Evolutionary conservation across 495 filamentous ascomycete genomes (phyloP), one percentile per base, ranked within the genome.

Genomic region (Aspergillus taichungensis): DNA sequence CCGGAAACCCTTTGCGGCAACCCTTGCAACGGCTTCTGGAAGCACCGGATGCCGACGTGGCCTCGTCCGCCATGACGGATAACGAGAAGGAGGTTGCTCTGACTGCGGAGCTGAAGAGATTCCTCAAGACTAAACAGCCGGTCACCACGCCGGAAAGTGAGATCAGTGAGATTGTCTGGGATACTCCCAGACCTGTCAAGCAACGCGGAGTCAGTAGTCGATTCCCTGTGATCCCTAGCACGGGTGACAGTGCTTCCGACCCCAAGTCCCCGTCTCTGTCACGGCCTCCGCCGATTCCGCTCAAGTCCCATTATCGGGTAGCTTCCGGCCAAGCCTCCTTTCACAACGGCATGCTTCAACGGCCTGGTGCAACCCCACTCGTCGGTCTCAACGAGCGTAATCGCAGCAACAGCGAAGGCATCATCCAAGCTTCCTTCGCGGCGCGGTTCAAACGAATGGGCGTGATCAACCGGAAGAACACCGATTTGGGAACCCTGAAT

Each of bases 381-480:
- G 13, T 56, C 27, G 55, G 59, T 14, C 73, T 76, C 8, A 91
- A 83, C 56, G 91, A 97, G 55, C 78, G 89, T 18, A 79, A 87
- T 36, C 80, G 91, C 36, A 95, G 88, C 52, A 92, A 95, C 51
- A 94, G 88, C 46, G 91, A 97, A 59, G 88, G 85, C 14, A 72
- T 87, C 11, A 74, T 87, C 30, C 75, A 80, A 34, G 74, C 74
- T 13, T 75, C 79, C 9, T 59, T 66, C 40, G 61, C 71, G 8
- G 68, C 72, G 67, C 84, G 67, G 47, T 74, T 58, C 43, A 81
- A 83, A 53, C 79, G 91, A 6, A 94, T 95, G 87, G 90, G 89
- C 5, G 82, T 94, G 27, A 80, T 95, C 28, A 81, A 79, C 8
- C 82, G 76, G 51, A 86, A 87, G 56, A 75, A 81, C 18, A 77